phyloP scores from a whole-genome alignment of 495 filamentous ascomycete species.

The Lindgomyces ingoldianus region DNA sequence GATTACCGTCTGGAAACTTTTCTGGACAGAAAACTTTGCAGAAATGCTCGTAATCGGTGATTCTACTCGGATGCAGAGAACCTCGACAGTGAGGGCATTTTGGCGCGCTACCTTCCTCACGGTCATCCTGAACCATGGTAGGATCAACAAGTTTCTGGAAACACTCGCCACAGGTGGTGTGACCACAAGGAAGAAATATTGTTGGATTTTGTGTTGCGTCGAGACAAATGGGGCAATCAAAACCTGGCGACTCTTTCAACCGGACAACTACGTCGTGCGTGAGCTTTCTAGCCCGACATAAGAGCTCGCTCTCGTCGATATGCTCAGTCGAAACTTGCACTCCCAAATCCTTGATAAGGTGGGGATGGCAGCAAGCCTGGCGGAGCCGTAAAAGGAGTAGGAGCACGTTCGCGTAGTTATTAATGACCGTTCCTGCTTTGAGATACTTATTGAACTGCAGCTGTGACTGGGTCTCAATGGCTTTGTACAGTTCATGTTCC shows the following conservation, averaged over 20 bases:
- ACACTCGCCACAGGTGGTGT: slow-evolving; percentile 77
- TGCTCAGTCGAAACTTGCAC: slow-evolving; percentile 54
- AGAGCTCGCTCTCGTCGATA: slow-evolving; percentile 56
- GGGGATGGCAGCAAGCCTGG: slow-evolving; percentile 92
- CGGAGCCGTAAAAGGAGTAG: slow-evolving; percentile 83
- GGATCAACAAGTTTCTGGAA: slow-evolving; percentile 72
- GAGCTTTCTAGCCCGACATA: slow-evolving; percentile 66
- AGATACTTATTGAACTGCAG: slow-evolving; percentile 78
- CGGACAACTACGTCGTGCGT: slow-evolving; percentile 62
- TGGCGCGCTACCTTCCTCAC: slow-evolving; percentile 55
- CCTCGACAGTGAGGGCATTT: slow-evolving; percentile 79
- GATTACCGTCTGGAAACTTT: slow-evolving; percentile 40
- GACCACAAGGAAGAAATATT: slow-evolving; percentile 84
- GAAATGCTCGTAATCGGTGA: slow-evolving; percentile 76
- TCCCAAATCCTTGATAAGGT: slow-evolving; percentile 78
- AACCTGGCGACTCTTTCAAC: slow-evolving; percentile 59
- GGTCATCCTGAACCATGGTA: slow-evolving; percentile 55
- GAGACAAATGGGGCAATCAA: slow-evolving; percentile 78
- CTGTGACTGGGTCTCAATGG: slow-evolving; percentile 67
- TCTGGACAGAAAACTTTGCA: slow-evolving; percentile 68
- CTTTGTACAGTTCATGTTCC: slow-evolving; percentile 69
- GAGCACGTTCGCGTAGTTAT: slow-evolving; percentile 81
- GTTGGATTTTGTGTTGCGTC: slow-evolving; percentile 73
- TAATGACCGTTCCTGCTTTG: slow-evolving; percentile 67
- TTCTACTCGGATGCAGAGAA: slow-evolving; percentile 61